Conservation (phyloP, 768 basidiomycete species). For the Calocera viscosa region DNA sequence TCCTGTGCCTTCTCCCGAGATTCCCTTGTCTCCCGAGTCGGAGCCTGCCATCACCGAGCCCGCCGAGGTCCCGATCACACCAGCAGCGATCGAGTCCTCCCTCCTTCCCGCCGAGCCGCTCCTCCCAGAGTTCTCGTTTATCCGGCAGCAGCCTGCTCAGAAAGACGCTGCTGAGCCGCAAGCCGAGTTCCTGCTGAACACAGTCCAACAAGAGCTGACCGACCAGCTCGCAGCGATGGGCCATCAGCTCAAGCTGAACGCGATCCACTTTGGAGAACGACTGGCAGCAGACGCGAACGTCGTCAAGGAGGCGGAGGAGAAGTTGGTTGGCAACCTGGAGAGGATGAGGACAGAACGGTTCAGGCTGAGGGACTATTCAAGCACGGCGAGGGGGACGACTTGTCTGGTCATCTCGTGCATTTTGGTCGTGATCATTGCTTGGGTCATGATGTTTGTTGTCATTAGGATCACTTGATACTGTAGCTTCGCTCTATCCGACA, state of each 20-base stretch:
- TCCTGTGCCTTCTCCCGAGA: not conserved
- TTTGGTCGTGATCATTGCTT: slow-evolving; percentile 47
- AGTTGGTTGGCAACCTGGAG: slow-evolving; percentile 60
- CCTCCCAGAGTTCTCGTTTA: not conserved
- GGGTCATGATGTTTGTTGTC: slow-evolving; percentile 15
- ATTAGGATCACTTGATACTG: slow-evolving; percentile 1
- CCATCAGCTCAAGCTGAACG: slow-evolving; percentile 70
- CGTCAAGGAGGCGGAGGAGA: slow-evolving; percentile 51
- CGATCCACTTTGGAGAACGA: slow-evolving; percentile 59
- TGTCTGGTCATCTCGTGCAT: slow-evolving; percentile 57
- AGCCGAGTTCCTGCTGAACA: slow-evolving; percentile 3
- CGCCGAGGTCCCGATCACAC: not conserved
- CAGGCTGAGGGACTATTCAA: slow-evolving; percentile 47
- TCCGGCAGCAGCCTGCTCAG: not conserved
- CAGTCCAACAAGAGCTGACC: slow-evolving; percentile 55
- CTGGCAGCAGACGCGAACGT: slow-evolving; percentile 65
- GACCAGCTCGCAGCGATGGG: slow-evolving; percentile 75
- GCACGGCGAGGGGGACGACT: slow-evolving; percentile 57
- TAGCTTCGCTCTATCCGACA: too few species aligned
- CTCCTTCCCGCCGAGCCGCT: not conserved
- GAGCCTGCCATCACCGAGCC: not conserved
- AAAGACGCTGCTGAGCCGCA: not conserved
- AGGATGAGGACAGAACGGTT: slow-evolving; percentile 56
- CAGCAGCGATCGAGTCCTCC: not conserved
- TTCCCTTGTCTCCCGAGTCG: not conserved